Evolutionary conservation across 805 yeast species (phyloP), one percentile per base, ranked within the genome.

Genomic region (Cyberlindnera nakhonratchasimensis): DNA sequence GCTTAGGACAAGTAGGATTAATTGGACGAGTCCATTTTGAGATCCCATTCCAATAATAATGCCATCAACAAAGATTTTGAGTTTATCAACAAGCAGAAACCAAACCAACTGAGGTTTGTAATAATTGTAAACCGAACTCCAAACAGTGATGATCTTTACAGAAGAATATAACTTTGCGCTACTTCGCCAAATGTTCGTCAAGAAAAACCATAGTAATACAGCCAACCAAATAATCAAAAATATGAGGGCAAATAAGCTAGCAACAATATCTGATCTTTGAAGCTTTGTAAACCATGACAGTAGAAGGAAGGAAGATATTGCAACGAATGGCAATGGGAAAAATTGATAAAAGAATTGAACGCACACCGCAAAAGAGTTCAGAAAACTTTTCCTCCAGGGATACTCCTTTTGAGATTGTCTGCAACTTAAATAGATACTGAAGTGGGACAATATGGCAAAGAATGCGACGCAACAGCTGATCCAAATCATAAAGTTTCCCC

Each of bases 21-120:
- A 69, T 48, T 77, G 82, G 2, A 65, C 69, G 2, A 60, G 41
- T 1, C 80, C 81, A 42, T 61, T 57, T 10, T 49, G 43, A 47
- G 74, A 79, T 14, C 74, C 42, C 18, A 67, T 54, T 0, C 79
- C 78, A 31, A 77, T 64, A 0, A 74, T 54, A 18, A 72, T 29
- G 52, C 71, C 67, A 42, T 65, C 66, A 1, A 67, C 14, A 1
- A 74, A 24, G 4, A 64, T 36, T 13, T 61, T 61, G 0, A 58
- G 19, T 11, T 61, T 54, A 29, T 74, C 77, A 25, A 69, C 48
- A 2, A 65, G 48, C 12, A 69, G 64, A 48, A 61, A 75, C 39
- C 56, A 59, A 2, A 70, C 64, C 44, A 62, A 59, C 13, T 62
- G 54, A 1, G 80, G 79, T 19, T 67, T 64, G 53, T 69, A 72